Evolutionary conservation across 1,139 yeast genomes (phyloP).

Genomic region (Blastobotrys buckinghamii): DNA sequence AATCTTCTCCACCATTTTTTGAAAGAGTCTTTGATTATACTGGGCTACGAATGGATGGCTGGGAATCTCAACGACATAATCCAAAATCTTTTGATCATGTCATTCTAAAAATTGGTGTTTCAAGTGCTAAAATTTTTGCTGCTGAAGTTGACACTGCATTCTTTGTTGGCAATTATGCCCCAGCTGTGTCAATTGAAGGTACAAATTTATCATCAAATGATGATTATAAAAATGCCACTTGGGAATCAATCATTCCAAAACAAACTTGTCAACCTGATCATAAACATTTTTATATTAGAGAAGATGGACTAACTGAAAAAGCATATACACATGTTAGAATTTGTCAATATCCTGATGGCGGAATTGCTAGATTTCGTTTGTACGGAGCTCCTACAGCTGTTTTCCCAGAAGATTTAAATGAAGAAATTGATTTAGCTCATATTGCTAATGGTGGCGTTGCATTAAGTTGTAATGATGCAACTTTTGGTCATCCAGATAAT

Average conservation of each 20-base stretch:
- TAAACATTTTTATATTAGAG: slow-evolving; percentile 69
- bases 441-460: slow-evolving; percentile 89
- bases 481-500: slow-evolving; percentile 87
- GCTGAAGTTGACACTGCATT: slow-evolving; percentile 89
- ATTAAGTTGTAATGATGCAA: slow-evolving; percentile 76
- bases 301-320: slow-evolving; percentile 43
- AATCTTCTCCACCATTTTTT: slow-evolving; percentile 71
- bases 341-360: slow-evolving; percentile 93
- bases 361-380: slow-evolving; percentile 87
- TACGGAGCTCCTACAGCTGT: slow-evolving; percentile 76
- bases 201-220: slow-evolving; percentile 36
- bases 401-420: slow-evolving; percentile 41
- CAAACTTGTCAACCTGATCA: slow-evolving; percentile 84
- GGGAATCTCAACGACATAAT: slow-evolving; percentile 97
- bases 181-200: slow-evolving; percentile 79
- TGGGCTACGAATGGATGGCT: slow-evolving; percentile 37
- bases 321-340: slow-evolving; percentile 74
- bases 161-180: slow-evolving; percentile 94
- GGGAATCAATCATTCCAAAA: slow-evolving; percentile 67
- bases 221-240: slow-evolving; percentile 35
- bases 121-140: slow-evolving; percentile 71
- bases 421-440: slow-evolving; percentile 66
- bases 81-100: slow-evolving; percentile 82
- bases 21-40: slow-evolving; percentile 73
- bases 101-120: slow-evolving; percentile 71